Evolutionary conservation across 768 basidiomycete genomes (phyloP).

Genomic region (Mycena epipterygia): DNA sequence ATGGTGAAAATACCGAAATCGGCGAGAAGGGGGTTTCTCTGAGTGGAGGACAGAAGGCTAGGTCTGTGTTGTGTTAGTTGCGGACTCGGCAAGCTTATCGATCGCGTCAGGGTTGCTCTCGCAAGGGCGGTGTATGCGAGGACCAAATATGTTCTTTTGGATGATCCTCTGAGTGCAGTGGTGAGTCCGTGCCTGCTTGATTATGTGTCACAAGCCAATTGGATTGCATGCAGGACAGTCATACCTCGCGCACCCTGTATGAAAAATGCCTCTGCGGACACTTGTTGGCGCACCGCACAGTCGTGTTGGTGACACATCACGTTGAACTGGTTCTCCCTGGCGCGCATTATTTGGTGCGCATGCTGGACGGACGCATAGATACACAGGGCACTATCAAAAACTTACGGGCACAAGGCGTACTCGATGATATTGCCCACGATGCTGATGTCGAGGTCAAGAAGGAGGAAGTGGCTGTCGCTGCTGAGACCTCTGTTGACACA

Average conservation of each 20-base stretch:
- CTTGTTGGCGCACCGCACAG: slow-evolving; percentile 77
- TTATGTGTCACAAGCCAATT: background rate
- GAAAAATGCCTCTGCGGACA: slow-evolving; percentile 77
- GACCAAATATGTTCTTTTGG: slow-evolving; percentile 63
- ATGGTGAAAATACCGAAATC: slow-evolving; percentile 77
- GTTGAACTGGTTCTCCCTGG: slow-evolving; percentile 87
- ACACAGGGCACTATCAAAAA: slow-evolving; percentile 78
- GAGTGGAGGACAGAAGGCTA: slow-evolving; percentile 70
- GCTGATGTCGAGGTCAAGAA: slow-evolving; percentile 61
- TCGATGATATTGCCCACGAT: slow-evolving; percentile 73
- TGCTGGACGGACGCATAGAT: slow-evolving; percentile 87
- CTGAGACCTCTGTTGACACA: no score
- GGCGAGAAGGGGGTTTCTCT: slow-evolving; percentile 66
- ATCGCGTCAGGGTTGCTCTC: slow-evolving; percentile 62
- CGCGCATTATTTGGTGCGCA: slow-evolving; percentile 78
- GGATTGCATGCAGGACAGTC: slow-evolving; percentile 79
- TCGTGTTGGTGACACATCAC: slow-evolving; percentile 81
- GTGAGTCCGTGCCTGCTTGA: slow-evolving; percentile 41
- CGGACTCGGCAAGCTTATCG: background rate
- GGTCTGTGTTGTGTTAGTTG: slow-evolving; percentile 52
- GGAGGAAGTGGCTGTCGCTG: slow-evolving; percentile 55
- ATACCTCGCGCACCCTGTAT: slow-evolving; percentile 73
- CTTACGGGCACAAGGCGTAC: slow-evolving; percentile 68
- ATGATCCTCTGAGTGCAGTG: slow-evolving; percentile 74
- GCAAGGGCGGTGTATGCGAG: slow-evolving; percentile 74